Base-by-base conservation (phyloP, 768 basidiomycete genomes). In the Amanita jacksonii region DNA sequence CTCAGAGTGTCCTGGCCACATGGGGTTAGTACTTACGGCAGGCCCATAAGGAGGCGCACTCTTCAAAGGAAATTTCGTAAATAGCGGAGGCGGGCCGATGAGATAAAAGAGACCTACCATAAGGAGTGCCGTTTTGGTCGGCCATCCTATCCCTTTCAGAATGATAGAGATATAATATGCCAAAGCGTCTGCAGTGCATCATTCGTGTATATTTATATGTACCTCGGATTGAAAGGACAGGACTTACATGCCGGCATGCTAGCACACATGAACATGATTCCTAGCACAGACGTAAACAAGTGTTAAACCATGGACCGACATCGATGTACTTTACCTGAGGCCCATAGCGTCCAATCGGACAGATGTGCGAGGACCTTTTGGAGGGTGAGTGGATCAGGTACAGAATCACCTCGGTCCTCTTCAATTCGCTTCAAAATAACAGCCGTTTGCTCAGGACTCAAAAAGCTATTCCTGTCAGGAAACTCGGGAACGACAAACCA, bases 151-250 rank as follows among this genome's bases (percentile, higher is more conserved):
- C 23, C 64, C 65, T 35, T 56, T 62, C 25, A 74, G 56, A 45
- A 74, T 72, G 33, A 69, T 64, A 3, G 70, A 63, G 41, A 70
- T 60, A 53, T 73, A 74, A 54, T 69, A 72, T 16, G 66, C 64
- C 48, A 67, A 62, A 6, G 66, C 63, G 51, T 64, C 66, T 68
- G 43, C 23, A 13, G 30, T 19, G 35, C 5, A 43, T 10, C n/a
- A n/a, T n/a, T n/a, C n/a, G n/a, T n/a, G n/a, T 42, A 46, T 27
- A 40, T 30, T 28, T 8, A 47, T 13, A 9, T 23, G 8, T n/a
- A 10, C n/a, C 5, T 35, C 6, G 18, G n/a, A 38, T 43, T 23
- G 18, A 40, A 33, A 4, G 40, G 3, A 33, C 19, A 39, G 10
- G 12, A 22, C 62, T 51, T 52, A 64, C 66, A 72, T 24, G 65